These are phyloP conservation scores for rapeseed (Brassica napus) DNA, from an alignment of 345 rosid genomes.

Conservation along the genomic window Da-Ae NC_063450.1:47207501-47208000, in stretches of 20 bases:
- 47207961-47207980: slow-evolving; percentile 50
- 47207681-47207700: slow-evolving; percentile 50
- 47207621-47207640: slow-evolving; percentile 45
- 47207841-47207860: slow-evolving; percentile 50
- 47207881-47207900: slow-evolving; percentile 38
- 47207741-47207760: slow-evolving; percentile 40
- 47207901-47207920: slow-evolving; percentile 47
- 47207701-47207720: slow-evolving; percentile 39
- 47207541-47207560: slow-evolving; percentile 43
- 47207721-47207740: slow-evolving; percentile 45
- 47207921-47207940: slow-evolving; percentile 43
- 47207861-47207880: slow-evolving; percentile 47
- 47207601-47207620: slow-evolving; percentile 34
- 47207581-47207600: slow-evolving; percentile 42
- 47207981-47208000: slow-evolving; percentile 45
- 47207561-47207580: slow-evolving; percentile 39
- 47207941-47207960: slow-evolving; percentile 45
- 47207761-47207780: slow-evolving; percentile 37
- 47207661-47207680: slow-evolving; percentile 62
- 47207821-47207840: slow-evolving; percentile 58
- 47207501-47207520: slow-evolving; percentile 44
- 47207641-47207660: slow-evolving; percentile 56
- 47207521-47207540: slow-evolving; percentile 61
- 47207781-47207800: slow-evolving; percentile 32
- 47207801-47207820: slow-evolving; percentile 55